These are phyloP conservation scores for Hamigera avellanea DNA, from an alignment of 495 filamentous ascomycete genomes.

Conservation along the genomic window DNA sequence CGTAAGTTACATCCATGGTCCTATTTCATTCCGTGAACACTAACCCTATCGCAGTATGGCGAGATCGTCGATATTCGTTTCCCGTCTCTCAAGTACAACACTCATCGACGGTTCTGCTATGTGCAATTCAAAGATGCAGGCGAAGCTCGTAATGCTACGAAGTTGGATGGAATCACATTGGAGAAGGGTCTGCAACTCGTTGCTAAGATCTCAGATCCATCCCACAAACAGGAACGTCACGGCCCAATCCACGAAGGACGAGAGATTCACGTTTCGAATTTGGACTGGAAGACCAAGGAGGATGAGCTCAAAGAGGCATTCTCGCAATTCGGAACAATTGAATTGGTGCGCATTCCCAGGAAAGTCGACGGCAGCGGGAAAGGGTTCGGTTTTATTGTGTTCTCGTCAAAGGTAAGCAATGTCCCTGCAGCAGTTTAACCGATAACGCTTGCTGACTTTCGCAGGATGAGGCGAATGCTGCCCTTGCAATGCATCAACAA, in stretches of 20 bases:
- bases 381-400: slow-evolving; percentile 69
- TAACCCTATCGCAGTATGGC: slow-evolving; percentile 44
- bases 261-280: slow-evolving; percentile 71
- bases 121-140: slow-evolving; percentile 63
- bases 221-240: slow-evolving; percentile 60
- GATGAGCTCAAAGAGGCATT: slow-evolving; percentile 61
- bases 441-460: slow-evolving; percentile 5
- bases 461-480: slow-evolving; percentile 54
- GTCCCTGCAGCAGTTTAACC: background rate
- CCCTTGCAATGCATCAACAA: slow-evolving; percentile 57
- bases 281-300: slow-evolving; percentile 55
- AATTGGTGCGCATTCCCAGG: slow-evolving; percentile 51
- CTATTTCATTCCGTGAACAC: slow-evolving; percentile 2
- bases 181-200: slow-evolving; percentile 54
- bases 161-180: slow-evolving; percentile 55
- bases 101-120: slow-evolving; percentile 86
- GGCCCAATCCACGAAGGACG: slow-evolving; percentile 77
- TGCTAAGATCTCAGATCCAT: slow-evolving; percentile 76
- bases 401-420: slow-evolving; percentile 49
- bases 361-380: slow-evolving; percentile 53
- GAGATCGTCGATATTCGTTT: slow-evolving; percentile 79
- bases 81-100: slow-evolving; percentile 81
- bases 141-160: slow-evolving; percentile 53
- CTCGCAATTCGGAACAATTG: slow-evolving; percentile 60
- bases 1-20: slow-evolving; percentile 19